phyloP scores from a whole-genome alignment of 306 rosid species.

The Fragaria ananassa region DNA sequence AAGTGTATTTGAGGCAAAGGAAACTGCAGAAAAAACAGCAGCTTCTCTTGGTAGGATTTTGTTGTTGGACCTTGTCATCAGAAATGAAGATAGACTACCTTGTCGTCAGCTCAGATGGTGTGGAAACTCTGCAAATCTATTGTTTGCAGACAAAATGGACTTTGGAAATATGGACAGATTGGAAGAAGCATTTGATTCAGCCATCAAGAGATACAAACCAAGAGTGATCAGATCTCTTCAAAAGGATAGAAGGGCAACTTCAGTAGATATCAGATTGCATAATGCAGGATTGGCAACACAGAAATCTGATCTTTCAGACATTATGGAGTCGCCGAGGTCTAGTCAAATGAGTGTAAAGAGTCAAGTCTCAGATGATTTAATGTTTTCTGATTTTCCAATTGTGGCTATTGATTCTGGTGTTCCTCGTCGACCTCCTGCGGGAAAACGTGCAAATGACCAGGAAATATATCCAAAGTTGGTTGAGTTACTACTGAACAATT shows the following conservation, averaged over 20 bases:
- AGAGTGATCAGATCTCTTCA: constrained; percentile 53
- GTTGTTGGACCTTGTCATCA: constrained; percentile 84
- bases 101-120: constrained; percentile 94
- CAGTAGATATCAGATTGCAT: constrained; percentile 59
- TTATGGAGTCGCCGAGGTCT: constrained; percentile 62
- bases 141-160: constrained; percentile 63
- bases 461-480: constrained; percentile 84
- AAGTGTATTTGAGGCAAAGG: constrained; percentile 65
- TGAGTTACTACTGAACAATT: constrained; percentile 75
- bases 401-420: constrained; percentile 94
- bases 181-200: constrained; percentile 60
- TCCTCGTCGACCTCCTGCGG: constrained; percentile 97
- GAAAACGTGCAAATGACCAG: constrained; percentile 91
- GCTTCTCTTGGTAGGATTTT: constrained; percentile 85
- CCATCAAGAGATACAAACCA: constrained; percentile 62
- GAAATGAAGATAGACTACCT: constrained; percentile 98
- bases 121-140: constrained; percentile 84
- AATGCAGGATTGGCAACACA: constrained; percentile 49
- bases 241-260: constrained; percentile 82
- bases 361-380: constrained; percentile 41
- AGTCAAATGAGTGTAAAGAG: constrained; percentile 36
- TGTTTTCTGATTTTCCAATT: constrained; percentile 49
- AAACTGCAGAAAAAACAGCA: constrained; percentile 61
- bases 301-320: constrained; percentile 66
- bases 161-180: constrained; percentile 46